These are phyloP conservation scores for Casaregolazyma suthepensis DNA, from an alignment of 1,139 yeast species.

Conservation along the genomic window DNA sequence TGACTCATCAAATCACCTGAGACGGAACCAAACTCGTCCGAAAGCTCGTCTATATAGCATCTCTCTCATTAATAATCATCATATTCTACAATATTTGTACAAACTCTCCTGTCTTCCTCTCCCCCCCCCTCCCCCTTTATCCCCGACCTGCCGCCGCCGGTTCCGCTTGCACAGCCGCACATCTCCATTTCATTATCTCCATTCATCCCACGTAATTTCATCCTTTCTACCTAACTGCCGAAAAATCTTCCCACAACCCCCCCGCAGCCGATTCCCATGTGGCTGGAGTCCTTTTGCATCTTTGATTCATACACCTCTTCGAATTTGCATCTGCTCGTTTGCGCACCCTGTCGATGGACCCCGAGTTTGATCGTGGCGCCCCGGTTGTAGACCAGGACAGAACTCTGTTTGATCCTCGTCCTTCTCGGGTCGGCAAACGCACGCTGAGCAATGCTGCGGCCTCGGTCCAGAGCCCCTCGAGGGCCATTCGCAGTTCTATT, in stretches of 20 bases:
- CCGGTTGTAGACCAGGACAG: slow-evolving; percentile 5
- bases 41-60: no score
- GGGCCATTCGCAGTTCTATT: slow-evolving; percentile 2
- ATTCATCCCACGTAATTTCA: not conserved
- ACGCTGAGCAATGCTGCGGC: slow-evolving; percentile 5
- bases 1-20: no score
- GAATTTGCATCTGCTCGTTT: not conserved
- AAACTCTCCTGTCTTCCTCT: not conserved
- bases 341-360: slow-evolving; percentile 8
- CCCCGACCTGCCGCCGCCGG: not conserved
- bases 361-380: slow-evolving; percentile 16
- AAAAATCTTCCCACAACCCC: not conserved
- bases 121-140: not conserved
- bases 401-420: slow-evolving; percentile 5
- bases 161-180: not conserved
- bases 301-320: not conserved
- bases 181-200: not conserved
- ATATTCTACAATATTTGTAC: no score
- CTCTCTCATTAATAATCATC: no score
- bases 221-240: not conserved
- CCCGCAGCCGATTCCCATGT: not conserved
- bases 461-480: slow-evolving; percentile 1
- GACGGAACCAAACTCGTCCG: no score
- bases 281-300: not conserved
- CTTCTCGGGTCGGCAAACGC: slow-evolving; percentile 1